phyloP scores from a whole-genome alignment of 306 rosid species.

The Corylus avellana region DNA sequence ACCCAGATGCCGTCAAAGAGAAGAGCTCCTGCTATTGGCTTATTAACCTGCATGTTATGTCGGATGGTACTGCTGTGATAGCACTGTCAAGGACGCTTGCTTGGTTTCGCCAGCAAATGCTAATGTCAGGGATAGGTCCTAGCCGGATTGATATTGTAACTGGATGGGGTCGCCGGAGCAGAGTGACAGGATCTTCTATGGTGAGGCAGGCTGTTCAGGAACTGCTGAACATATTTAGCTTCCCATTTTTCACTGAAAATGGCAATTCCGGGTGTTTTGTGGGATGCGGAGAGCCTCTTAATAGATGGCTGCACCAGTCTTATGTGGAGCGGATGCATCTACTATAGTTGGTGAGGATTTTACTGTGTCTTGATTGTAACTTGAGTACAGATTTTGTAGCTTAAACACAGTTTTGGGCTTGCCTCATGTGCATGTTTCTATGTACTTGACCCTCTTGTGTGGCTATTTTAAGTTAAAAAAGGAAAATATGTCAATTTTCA shows the following conservation, averaged over 20 bases:
- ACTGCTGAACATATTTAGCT: constrained; percentile 59
- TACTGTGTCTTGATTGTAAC: constrained; percentile 18
- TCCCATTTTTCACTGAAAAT: constrained; percentile 85
- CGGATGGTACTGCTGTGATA: constrained; percentile 91
- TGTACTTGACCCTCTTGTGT: constrained; percentile 26
- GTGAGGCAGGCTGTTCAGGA: constrained; percentile 91
- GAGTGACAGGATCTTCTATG: constrained; percentile 81
- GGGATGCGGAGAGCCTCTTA: constrained; percentile 91
- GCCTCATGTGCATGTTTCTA: constrained; percentile 19
- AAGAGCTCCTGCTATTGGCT: constrained; percentile 88
- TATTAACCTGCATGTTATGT: constrained; percentile 94
- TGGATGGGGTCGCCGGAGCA: constrained; percentile 94
- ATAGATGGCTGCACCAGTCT: constrained; percentile 74
- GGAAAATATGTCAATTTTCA: neutral
- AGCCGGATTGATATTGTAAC: constrained; percentile 87
- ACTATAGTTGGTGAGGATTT: constrained; percentile 39
- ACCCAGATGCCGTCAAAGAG: constrained; percentile 86
- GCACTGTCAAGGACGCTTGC: constrained; percentile 92
- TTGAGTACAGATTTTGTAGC: constrained; percentile 44
- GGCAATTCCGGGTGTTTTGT: constrained; percentile 92
- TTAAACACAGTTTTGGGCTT: constrained; percentile 21
- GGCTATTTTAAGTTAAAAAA: constrained; percentile 23
- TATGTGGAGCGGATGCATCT: constrained; percentile 93
- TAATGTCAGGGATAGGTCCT: constrained; percentile 65
- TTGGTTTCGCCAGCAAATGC: constrained; percentile 81